phyloP scores from a whole-genome alignment of 2,329 filamentous ascomycete genomes.

The Spiromastix sp. region DNA sequence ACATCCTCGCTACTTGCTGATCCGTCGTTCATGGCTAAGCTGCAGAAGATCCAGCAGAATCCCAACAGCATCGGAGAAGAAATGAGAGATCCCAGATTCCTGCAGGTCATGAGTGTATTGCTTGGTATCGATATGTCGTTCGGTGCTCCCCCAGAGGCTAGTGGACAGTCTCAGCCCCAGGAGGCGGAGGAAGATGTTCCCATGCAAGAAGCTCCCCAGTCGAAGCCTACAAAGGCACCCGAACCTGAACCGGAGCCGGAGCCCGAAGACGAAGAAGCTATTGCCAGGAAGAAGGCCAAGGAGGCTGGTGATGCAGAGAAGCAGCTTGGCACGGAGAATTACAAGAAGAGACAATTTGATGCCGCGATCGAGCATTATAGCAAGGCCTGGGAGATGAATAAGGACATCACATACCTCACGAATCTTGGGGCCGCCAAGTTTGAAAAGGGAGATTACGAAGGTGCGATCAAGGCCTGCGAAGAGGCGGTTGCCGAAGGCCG shows the following conservation, averaged over 20 bases:
- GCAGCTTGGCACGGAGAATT: conserved; percentile 82
- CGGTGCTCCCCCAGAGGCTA: conserved; percentile 40
- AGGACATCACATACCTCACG: conserved; percentile 96
- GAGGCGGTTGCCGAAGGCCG: conserved; percentile 86
- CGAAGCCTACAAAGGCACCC: conserved; percentile 32
- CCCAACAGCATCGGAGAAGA: conserved; percentile 67
- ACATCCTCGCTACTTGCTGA: conserved; percentile 73
- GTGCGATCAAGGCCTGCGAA: conserved; percentile 74
- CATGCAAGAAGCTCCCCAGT: conserved; percentile 61
- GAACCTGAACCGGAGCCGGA: conserved; percentile 48
- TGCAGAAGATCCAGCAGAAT: conserved; percentile 71
- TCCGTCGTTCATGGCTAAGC: conserved; percentile 77
- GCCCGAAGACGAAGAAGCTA: conserved; percentile 68
- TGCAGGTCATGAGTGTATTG: conserved; percentile 86
- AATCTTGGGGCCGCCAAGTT: conserved; percentile 91
- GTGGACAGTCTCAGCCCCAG: conserved; percentile 27
- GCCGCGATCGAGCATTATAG: conserved; percentile 87
- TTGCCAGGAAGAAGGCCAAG: conserved; percentile 81
- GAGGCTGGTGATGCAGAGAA: conserved; percentile 91
- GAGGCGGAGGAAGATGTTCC: conserved; percentile 61
- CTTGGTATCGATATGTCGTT: conserved; percentile 90
- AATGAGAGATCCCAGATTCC: conserved; percentile 81
- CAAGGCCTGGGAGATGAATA: conserved; percentile 88
- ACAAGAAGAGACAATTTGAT: conserved; percentile 98
- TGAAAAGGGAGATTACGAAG: conserved; percentile 90